phyloP scores from a whole-genome alignment of 2,329 filamentous ascomycete genomes.

The Monilinia polystroma region DNA sequence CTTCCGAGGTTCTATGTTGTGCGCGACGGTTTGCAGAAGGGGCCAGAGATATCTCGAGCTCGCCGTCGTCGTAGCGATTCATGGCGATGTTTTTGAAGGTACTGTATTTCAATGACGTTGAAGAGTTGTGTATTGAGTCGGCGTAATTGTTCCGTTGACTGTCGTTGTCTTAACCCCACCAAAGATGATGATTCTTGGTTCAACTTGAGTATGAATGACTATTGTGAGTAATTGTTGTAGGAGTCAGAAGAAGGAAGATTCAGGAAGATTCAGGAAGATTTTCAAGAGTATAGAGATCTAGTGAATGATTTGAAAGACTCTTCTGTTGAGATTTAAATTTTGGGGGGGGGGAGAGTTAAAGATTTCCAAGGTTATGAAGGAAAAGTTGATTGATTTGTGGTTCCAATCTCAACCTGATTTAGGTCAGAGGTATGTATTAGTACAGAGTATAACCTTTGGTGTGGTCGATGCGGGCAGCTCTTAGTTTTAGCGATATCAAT shows the following conservation, averaged over 20 bases:
- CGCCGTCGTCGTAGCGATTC: slow-evolving; percentile 68
- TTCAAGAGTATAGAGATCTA: not conserved
- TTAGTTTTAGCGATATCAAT: slow-evolving; percentile 15
- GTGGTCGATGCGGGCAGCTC: slow-evolving; percentile 18
- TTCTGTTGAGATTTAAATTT: not conserved
- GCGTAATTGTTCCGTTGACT: slow-evolving; percentile 9
- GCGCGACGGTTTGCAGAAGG: slow-evolving; percentile 61
- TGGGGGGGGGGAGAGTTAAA: not conserved
- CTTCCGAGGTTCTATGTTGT: slow-evolving; percentile 41
- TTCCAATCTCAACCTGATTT: slow-evolving; percentile 4
- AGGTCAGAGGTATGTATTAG: too few species aligned
- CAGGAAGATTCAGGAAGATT: not conserved
- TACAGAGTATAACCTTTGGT: too few species aligned
- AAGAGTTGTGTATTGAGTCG: not conserved
- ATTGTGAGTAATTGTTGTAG: slow-evolving; percentile 5
- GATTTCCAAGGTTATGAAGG: not conserved
- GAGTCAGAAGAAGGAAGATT: not conserved
- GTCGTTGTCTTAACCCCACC: slow-evolving; percentile 21
- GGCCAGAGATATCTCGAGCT: slow-evolving; percentile 75
- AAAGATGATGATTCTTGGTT: slow-evolving; percentile 17
- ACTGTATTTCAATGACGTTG: slow-evolving; percentile 6
- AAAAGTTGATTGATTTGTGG: slow-evolving; percentile 14
- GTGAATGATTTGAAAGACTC: slow-evolving; percentile 11
- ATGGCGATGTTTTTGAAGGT: not conserved
- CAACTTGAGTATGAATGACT: not conserved